These are phyloP conservation scores for Crucibulum laeve DNA, from an alignment of 768 basidiomycete species.

Conservation along the genomic window DNA sequence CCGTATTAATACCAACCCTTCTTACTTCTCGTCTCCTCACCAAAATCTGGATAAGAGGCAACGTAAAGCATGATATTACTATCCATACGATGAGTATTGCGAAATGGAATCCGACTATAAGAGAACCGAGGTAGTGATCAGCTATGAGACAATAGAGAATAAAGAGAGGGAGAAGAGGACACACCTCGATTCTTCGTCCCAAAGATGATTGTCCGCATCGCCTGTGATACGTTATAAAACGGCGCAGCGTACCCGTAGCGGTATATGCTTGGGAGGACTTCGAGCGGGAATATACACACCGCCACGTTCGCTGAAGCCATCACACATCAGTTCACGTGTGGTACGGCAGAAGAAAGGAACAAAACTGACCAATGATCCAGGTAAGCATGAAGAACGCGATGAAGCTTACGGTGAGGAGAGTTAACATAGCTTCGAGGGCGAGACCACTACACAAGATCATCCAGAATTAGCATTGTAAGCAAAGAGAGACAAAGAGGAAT, in stretches of 20 bases:
- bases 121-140: too few relatives aligned
- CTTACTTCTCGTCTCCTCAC: constrained; percentile 2
- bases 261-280: constrained; percentile 46
- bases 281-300: constrained; percentile 49
- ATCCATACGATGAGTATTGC: constrained; percentile 54
- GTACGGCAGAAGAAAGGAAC: background rate
- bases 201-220: constrained; percentile 54
- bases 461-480: background rate
- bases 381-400: constrained; percentile 58
- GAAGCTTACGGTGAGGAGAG: constrained; percentile 46
- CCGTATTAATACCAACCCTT: too few relatives aligned
- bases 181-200: constrained; percentile 50
- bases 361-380: constrained; percentile 56
- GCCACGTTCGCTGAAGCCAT: constrained; percentile 65
- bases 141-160: background rate
- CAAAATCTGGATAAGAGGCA: constrained; percentile 33
- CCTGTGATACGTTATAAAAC: constrained; percentile 57
- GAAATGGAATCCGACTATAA: constrained; percentile 54
- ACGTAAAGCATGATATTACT: constrained; percentile 37
- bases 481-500: background rate
- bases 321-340: background rate
- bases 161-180: constrained; percentile 11
- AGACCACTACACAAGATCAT: constrained; percentile 56
- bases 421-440: constrained; percentile 55
- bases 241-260: constrained; percentile 60